Percentiles rank a stretch among this genome's conserved stretches.
phyloP scores from a whole-genome alignment of 139 green algal species.

The Mesotaenium endlicherianum region DNA sequence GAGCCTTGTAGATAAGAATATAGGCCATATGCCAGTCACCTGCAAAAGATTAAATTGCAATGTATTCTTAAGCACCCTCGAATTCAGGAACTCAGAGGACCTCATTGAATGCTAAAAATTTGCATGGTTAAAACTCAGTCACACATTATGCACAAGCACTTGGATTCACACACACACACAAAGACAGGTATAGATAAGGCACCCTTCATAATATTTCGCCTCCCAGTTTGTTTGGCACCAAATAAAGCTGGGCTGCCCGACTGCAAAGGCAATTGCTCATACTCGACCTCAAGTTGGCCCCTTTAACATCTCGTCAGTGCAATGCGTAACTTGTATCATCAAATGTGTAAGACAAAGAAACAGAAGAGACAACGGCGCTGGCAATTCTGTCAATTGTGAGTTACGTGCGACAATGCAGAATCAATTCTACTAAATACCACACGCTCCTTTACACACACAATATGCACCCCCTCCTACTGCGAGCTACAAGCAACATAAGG shows the following conservation, averaged over 20 bases:
- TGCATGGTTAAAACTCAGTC: neutral
- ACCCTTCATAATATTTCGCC: too few species aligned
- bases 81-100: neutral
- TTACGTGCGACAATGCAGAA: too few species aligned
- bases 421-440: too few species aligned
- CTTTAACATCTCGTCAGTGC: too few species aligned
- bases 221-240: too few species aligned
- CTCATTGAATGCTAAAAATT: neutral
- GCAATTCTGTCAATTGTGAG: too few species aligned
- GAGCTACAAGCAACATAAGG: neutral
- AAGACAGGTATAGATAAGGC: neutral
- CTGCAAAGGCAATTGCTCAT: too few species aligned
- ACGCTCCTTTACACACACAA: neutral
- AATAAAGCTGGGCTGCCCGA: too few species aligned
- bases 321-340: too few species aligned
- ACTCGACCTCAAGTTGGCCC: too few species aligned
- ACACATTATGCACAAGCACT: neutral
- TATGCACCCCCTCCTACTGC: neutral
- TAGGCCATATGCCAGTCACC: slow-evolving; percentile 53
- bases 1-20: slow-evolving; percentile 47
- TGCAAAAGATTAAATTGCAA: slow-evolving; percentile 11
- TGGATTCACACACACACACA: neutral
- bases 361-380: too few species aligned
- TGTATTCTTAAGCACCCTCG: neutral
- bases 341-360: too few species aligned